These are phyloP conservation scores for Dendryphion nanum DNA, from an alignment of 2,329 filamentous ascomycete species.

Conservation along the genomic window DNA sequence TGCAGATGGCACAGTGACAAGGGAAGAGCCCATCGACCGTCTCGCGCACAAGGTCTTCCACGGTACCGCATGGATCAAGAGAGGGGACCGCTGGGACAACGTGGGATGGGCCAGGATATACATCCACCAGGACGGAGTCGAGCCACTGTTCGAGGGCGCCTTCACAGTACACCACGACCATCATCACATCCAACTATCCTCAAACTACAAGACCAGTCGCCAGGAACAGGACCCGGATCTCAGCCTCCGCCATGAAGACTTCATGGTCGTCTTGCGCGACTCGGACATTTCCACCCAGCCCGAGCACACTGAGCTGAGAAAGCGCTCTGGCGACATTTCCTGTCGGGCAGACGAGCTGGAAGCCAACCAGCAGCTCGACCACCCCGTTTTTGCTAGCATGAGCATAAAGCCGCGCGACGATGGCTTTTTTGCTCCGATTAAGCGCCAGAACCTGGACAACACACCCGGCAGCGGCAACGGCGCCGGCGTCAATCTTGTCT, in stretches of 20 bases:
- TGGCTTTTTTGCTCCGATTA: slow-evolving; percentile 65
- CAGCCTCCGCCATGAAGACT: slow-evolving; percentile 60
- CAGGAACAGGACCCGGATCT: slow-evolving; percentile 69
- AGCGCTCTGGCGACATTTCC: slow-evolving; percentile 41
- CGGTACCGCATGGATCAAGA: slow-evolving; percentile 71
- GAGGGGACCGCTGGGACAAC: slow-evolving; percentile 77
- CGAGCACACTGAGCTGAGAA: slow-evolving; percentile 64
- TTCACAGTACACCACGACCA: slow-evolving; percentile 79
- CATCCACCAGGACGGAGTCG: slow-evolving; percentile 70
- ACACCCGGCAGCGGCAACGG: slow-evolving; percentile 70
- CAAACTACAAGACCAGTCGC: slow-evolving; percentile 69
- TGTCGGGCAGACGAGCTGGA: slow-evolving; percentile 74
- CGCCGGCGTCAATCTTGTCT: slow-evolving; percentile 73
- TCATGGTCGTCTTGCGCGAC: slow-evolving; percentile 89
- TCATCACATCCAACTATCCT: slow-evolving; percentile 79
- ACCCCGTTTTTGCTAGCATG: slow-evolving; percentile 62
- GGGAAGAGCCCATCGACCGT: slow-evolving; percentile 69
- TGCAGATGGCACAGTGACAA: slow-evolving; percentile 65
- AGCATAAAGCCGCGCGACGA: slow-evolving; percentile 54
- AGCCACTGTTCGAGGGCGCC: slow-evolving; percentile 85
- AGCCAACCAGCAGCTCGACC: slow-evolving; percentile 74
- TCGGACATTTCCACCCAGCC: slow-evolving; percentile 63
- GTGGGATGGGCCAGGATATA: slow-evolving; percentile 86
- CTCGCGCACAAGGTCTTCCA: slow-evolving; percentile 79
- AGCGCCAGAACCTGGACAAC: slow-evolving; percentile 61